These are phyloP conservation scores for Globisporangium cystogenes DNA, from an alignment of 352 stramenopile genomes.

Conservation along the genomic window DNA sequence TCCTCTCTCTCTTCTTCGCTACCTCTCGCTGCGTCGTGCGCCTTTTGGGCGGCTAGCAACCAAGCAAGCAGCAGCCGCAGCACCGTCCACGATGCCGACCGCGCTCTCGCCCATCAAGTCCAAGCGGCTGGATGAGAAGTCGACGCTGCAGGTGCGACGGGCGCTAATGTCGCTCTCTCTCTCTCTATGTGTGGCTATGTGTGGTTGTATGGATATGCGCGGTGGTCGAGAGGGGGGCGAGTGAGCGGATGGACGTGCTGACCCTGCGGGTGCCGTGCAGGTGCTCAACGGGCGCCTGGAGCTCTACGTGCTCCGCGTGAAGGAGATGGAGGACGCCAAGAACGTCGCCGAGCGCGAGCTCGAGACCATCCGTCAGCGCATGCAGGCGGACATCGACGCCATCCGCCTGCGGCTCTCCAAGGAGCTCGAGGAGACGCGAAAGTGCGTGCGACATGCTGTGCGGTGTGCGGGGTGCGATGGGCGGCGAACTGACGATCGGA, in stretches of 20 bases:
- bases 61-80: neutral
- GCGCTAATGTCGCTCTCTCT: no score
- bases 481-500: neutral
- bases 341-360: conserved; percentile 67
- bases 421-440: conserved; percentile 77
- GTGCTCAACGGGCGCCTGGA: conserved; percentile 76
- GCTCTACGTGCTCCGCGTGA: conserved; percentile 80
- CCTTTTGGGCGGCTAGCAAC: neutral
- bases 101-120: conserved; percentile 79
- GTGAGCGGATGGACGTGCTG: no score
- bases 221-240: no score
- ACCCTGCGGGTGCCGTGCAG: no score
- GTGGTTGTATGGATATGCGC: no score
- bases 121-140: conserved; percentile 81
- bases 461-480: neutral
- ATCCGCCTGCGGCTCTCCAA: conserved; percentile 47
- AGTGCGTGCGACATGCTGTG: conserved; percentile 16
- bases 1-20: no score
- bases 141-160: conserved; percentile 57
- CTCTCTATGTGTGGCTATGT: no score
- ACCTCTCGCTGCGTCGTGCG: no score
- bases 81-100: conserved; percentile 29
- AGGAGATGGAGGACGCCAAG: conserved; percentile 78
- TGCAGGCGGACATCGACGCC: conserved; percentile 73
- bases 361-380: conserved; percentile 73